Conservation (phyloP, 2,329 filamentous ascomycete species). For the Pezicula rhizophila region DNA sequence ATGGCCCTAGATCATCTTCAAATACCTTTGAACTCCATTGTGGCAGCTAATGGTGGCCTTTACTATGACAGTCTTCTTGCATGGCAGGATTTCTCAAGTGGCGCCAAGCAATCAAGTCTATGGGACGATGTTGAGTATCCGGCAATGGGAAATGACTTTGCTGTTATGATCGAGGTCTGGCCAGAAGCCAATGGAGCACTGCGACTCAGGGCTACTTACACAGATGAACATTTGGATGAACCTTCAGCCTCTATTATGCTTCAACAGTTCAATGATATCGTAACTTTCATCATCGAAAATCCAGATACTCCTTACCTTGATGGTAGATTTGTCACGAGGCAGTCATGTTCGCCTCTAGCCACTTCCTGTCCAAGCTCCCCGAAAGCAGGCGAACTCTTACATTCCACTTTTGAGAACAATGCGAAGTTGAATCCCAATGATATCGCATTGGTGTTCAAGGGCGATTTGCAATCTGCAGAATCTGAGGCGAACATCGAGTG, state of each 20-base stretch:
- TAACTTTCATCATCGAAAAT: constrained; percentile 20
- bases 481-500: constrained; percentile 36
- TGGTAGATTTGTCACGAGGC: neutral
- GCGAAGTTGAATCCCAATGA: constrained; percentile 20
- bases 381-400: constrained; percentile 15
- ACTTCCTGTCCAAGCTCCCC: neutral
- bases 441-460: constrained; percentile 25
- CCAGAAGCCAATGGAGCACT: constrained; percentile 19
- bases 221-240: constrained; percentile 20
- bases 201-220: constrained; percentile 25
- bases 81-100: constrained; percentile 1
- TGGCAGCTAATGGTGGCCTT: neutral
- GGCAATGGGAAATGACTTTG: constrained; percentile 26
- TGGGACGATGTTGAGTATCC: constrained; percentile 1
- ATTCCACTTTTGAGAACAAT: constrained; percentile 25
- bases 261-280: constrained; percentile 21
- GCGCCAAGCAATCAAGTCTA: neutral
- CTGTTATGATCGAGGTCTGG: constrained; percentile 28
- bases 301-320: constrained; percentile 19
- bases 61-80: constrained; percentile 2
- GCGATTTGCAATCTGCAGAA: constrained; percentile 2
- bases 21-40: neutral
- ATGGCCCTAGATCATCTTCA: neutral
- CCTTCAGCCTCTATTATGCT: constrained; percentile 22
- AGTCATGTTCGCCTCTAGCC: constrained; percentile 2